Percentiles rank a stretch among this genome's conserved stretches.
phyloP scores from a whole-genome alignment of 148 eudicot genomes.

The Pharnaceum exiguum region DNA sequence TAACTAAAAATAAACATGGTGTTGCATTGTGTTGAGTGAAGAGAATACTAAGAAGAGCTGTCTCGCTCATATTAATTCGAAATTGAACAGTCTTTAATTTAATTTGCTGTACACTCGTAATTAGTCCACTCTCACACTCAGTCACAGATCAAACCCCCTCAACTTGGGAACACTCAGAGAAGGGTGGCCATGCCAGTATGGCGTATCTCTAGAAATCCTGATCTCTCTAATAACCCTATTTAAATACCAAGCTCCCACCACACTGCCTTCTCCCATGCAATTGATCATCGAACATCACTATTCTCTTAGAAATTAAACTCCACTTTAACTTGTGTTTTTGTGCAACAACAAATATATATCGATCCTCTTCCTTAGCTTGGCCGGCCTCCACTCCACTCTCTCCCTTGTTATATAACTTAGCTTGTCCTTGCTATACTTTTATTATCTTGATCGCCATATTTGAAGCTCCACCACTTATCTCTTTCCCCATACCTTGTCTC shows the following conservation, averaged over 20 bases:
- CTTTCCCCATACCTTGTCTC: slow-evolving; percentile 33
- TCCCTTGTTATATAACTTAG: not conserved
- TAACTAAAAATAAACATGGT: slow-evolving; percentile 9
- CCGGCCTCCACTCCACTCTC: slow-evolving; percentile 9
- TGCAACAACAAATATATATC: not conserved
- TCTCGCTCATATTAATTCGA: too few species aligned
- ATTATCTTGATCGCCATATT: not conserved
- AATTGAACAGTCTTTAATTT: too few species aligned
- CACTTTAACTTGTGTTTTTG: slow-evolving; percentile 3
- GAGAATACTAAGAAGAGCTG: not conserved
- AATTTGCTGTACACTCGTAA: not conserved
- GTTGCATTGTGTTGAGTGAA: slow-evolving; percentile 18
- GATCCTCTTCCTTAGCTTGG: not conserved
- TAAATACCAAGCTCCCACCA: slow-evolving; percentile 31
- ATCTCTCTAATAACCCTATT: slow-evolving; percentile 21
- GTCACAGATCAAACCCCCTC: slow-evolving; percentile 9
- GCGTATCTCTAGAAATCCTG: slow-evolving; percentile 6
- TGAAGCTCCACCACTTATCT: slow-evolving; percentile 23
- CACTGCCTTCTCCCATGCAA: slow-evolving; percentile 45
- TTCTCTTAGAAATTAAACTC: not conserved
- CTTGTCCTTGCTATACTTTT: not conserved
- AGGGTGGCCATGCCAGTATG: slow-evolving; percentile 19
- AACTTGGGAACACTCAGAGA: slow-evolving; percentile 18
- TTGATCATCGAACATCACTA: slow-evolving; percentile 23
- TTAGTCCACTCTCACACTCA: not conserved